A percentile compares a stretch with the other conserved stretches of the same genome.
phyloP scores from a whole-genome alignment of 129 eudicot genomes.

The Artemisia annua region DNA sequence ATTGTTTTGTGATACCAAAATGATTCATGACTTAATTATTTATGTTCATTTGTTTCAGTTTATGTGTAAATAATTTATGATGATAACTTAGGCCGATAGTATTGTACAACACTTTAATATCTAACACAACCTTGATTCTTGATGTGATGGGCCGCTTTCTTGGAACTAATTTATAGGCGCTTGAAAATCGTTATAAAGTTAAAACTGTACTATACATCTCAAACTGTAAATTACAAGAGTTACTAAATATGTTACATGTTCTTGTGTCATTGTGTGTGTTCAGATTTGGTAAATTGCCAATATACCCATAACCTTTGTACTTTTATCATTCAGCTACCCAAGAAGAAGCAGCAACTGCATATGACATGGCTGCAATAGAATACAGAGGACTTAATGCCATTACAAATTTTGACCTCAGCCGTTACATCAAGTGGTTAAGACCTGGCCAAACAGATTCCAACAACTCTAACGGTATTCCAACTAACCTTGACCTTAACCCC shows the following conservation, averaged over 20 bases:
- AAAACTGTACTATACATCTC: background rate
- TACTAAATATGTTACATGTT: background rate
- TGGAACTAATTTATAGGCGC: too few species aligned
- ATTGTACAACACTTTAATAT: too few species aligned
- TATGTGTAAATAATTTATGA: too few species aligned
- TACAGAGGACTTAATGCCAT: constrained; percentile 88
- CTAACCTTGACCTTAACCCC: constrained; percentile 29
- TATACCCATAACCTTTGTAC: constrained; percentile 25
- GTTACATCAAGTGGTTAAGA: constrained; percentile 58
- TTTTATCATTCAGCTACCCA: constrained; percentile 62
- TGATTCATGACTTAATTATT: too few species aligned
- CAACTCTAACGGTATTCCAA: constrained; percentile 29
- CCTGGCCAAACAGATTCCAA: constrained; percentile 39
- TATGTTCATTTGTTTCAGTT: too few species aligned
- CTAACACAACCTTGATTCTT: too few species aligned
- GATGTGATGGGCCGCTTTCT: too few species aligned
- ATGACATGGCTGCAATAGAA: constrained; percentile 90
- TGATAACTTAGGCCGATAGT: too few species aligned
- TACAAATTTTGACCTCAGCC: constrained; percentile 94
- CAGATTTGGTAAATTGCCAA: background rate
- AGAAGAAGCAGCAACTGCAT: constrained; percentile 96
- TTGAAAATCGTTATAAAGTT: too few species aligned
- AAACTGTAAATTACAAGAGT: background rate
- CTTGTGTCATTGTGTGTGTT: background rate
- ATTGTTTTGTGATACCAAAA: too few species aligned